A percentile compares a stretch with the other conserved stretches of the same genome.
Conservation (phyloP, 148 eudicot genomes). For the Vaccinium myrtillus region DNA sequence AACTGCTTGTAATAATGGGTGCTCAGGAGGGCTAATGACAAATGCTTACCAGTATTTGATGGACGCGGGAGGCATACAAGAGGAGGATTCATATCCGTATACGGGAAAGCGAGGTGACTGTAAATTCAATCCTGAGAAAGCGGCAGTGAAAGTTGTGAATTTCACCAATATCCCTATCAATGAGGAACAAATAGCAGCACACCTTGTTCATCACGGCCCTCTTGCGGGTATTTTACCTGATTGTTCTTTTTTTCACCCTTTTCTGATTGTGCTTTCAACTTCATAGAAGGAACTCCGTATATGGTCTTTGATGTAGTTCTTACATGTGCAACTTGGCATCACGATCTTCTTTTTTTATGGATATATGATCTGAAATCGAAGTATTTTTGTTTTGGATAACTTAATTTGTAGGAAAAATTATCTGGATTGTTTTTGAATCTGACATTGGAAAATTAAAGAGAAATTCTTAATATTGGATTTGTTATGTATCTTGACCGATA, state of each 20-base stretch:
- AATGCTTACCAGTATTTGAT: slow-evolving; percentile 79
- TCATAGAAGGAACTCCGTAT: background rate
- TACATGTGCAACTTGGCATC: background rate
- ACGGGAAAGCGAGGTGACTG: slow-evolving; percentile 70
- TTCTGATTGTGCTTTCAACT: background rate
- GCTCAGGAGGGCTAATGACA: slow-evolving; percentile 87
- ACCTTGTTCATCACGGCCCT: slow-evolving; percentile 74
- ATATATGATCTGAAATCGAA: background rate
- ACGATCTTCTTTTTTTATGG: background rate
- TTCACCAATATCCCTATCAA: slow-evolving; percentile 67
- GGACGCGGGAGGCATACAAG: slow-evolving; percentile 74
- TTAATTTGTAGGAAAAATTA: background rate
- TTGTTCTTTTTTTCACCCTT: too few relatives aligned
- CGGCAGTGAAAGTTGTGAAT: slow-evolving; percentile 55
- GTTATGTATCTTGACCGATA: background rate
- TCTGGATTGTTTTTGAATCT: background rate
- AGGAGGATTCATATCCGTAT: slow-evolving; percentile 68
- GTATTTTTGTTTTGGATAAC: background rate
- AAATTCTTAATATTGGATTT: background rate
- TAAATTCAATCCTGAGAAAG: slow-evolving; percentile 47
- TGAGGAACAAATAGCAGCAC: slow-evolving; percentile 81
- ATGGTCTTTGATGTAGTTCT: background rate
- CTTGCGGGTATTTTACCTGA: slow-evolving; percentile 93
- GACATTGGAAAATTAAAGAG: background rate
- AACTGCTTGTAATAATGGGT: slow-evolving; percentile 65